Conservation (phyloP, 768 basidiomycete species). For the Hortiboletus campestris region DNA sequence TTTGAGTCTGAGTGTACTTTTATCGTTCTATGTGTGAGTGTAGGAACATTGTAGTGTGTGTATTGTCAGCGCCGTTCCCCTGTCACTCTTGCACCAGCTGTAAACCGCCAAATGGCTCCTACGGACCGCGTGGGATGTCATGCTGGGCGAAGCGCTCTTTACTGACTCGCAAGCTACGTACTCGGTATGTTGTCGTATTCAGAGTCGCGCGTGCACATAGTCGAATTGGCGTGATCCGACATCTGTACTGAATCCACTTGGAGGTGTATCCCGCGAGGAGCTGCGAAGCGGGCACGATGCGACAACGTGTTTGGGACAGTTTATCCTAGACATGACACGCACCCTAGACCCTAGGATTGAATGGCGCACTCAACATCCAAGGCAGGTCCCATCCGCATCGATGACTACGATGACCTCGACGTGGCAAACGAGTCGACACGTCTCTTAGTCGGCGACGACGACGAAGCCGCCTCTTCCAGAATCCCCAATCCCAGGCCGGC, state of each 20-base stretch:
- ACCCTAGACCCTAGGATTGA: too few species aligned
- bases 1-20: background rate
- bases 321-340: too few species aligned
- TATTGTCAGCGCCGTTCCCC: too few species aligned
- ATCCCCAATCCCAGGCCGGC: background rate
- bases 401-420: background rate
- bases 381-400: background rate
- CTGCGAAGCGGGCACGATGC: background rate
- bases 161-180: background rate
- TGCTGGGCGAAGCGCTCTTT: too few species aligned
- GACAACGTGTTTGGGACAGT: background rate
- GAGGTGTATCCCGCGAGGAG: background rate
- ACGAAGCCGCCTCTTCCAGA: conserved; percentile 2
- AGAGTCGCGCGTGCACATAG: too few species aligned
- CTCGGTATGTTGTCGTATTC: background rate
- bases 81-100: too few species aligned
- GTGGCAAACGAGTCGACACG: conserved; percentile 11
- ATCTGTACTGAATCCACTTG: too few species aligned
- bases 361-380: too few species aligned
- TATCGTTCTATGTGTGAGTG: background rate
- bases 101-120: too few species aligned
- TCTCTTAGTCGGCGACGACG: conserved; percentile 8
- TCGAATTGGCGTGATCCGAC: background rate
- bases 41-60: background rate
- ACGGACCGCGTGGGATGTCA: too few species aligned